Evolutionary conservation across 257 asterid species (phyloP).

Genomic region (Misopates orontium): DNA sequence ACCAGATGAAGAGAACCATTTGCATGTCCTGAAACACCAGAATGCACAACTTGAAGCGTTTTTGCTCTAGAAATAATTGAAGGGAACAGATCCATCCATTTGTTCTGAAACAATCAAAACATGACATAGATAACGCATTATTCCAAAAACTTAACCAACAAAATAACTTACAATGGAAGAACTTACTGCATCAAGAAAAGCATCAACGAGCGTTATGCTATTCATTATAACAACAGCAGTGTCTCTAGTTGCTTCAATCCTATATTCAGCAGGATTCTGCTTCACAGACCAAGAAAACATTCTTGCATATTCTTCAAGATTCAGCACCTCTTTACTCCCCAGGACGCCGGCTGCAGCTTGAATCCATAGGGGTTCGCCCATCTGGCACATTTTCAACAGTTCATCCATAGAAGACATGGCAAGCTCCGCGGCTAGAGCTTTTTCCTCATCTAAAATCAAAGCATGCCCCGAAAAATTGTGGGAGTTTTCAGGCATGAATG

Average conservation of each 20-base stretch:
- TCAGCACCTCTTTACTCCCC: constrained; percentile 36
- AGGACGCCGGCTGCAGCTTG: constrained; percentile 29
- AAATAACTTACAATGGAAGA: too few relatives aligned
- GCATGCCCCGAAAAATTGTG: constrained; percentile 46
- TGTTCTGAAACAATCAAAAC: constrained; percentile 41
- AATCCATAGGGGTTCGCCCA: constrained; percentile 73
- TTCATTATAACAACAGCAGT: constrained; percentile 85
- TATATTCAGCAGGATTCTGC: constrained; percentile 37
- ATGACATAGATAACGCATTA: background rate
- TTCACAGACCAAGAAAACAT: constrained; percentile 68
- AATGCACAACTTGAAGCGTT: constrained; percentile 74
- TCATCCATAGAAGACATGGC: constrained; percentile 67
- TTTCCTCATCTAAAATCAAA: constrained; percentile 73
- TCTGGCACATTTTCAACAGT: constrained; percentile 65
- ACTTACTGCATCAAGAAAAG: constrained; percentile 83
- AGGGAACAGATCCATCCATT: constrained; percentile 95
- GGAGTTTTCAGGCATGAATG: constrained; percentile 53
- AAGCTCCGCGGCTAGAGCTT: constrained; percentile 61
- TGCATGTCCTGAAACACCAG: constrained; percentile 71
- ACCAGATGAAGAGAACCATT: constrained; percentile 89
- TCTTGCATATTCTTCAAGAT: constrained; percentile 64
- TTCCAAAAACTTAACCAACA: background rate
- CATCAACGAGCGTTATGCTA: constrained; percentile 87
- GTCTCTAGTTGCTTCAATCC: constrained; percentile 72
- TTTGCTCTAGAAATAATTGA: constrained; percentile 82